Conservation (phyloP, 495 filamentous ascomycete genomes). For the Parathielavia appendiculata region DNA sequence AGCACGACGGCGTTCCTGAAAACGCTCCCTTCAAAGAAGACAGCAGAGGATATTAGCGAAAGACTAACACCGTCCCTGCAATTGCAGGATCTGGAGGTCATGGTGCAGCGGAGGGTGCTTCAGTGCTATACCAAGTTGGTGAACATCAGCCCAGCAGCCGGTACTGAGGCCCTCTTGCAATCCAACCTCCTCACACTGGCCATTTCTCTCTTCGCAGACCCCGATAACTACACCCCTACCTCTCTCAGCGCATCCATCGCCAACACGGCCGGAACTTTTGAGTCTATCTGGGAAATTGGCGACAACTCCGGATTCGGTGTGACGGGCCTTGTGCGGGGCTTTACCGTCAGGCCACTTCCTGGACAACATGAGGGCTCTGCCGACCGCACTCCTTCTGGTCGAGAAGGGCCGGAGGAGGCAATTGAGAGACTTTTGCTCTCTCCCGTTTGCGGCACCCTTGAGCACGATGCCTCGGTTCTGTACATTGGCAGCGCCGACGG, state of each 20-base stretch:
- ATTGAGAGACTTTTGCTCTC: constrained; percentile 67
- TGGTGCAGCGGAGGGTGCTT: constrained; percentile 88
- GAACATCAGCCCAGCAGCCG: constrained; percentile 72
- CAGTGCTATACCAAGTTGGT: constrained; percentile 93
- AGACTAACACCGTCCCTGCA: constrained; percentile 82
- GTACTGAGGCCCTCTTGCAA: constrained; percentile 78
- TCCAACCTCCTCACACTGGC: constrained; percentile 91
- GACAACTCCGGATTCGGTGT: constrained; percentile 95
- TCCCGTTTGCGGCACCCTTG: constrained; percentile 74
- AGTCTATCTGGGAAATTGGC: constrained; percentile 87
- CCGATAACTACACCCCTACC: constrained; percentile 76
- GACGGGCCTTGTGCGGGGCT: constrained; percentile 74
- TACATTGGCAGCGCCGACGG: constrained; percentile 55
- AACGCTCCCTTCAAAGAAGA: constrained; percentile 75
- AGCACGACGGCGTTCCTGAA: constrained; percentile 86
- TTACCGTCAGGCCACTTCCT: constrained; percentile 63
- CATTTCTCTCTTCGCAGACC: constrained; percentile 86
- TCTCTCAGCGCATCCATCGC: constrained; percentile 90
- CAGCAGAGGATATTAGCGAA: constrained; percentile 80
- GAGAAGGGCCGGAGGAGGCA: constrained; percentile 58
- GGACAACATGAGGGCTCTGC: constrained; percentile 60
- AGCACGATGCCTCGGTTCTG: constrained; percentile 82
- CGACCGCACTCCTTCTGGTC: constrained; percentile 55
- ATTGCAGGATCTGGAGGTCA: constrained; percentile 83
- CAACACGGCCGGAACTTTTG: constrained; percentile 82